Evolutionary conservation across 306 rosid species (phyloP).

Genomic region (Lathyrus tuberosus): DNA sequence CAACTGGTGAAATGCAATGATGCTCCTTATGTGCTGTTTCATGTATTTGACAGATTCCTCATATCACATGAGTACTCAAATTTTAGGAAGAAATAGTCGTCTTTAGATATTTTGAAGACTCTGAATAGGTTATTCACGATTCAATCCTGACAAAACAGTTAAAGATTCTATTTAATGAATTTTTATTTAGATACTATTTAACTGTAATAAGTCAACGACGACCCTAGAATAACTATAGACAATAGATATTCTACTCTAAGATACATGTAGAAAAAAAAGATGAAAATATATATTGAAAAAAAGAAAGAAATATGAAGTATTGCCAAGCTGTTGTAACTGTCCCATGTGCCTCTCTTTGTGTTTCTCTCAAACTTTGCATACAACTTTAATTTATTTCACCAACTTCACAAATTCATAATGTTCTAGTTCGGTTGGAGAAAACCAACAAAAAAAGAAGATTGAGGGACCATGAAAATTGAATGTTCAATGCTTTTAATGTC

Average conservation of each 20-base stretch:
- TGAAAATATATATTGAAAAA: background rate
- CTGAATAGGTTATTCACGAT: too few relatives aligned
- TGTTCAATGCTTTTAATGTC: constrained; percentile 31
- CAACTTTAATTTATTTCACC: constrained; percentile 41
- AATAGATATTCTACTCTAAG: too few relatives aligned
- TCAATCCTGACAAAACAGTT: too few relatives aligned
- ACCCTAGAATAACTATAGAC: too few relatives aligned
- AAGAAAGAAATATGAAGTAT: background rate
- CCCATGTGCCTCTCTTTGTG: constrained; percentile 3
- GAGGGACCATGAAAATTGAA: constrained; percentile 19
- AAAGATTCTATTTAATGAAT: too few relatives aligned
- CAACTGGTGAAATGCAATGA: constrained; percentile 39
- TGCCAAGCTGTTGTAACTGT: constrained; percentile 37
- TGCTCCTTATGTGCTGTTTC: constrained; percentile 38
- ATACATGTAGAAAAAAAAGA: background rate
- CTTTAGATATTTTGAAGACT: too few relatives aligned
- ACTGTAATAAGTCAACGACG: too few relatives aligned
- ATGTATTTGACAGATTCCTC: constrained; percentile 38
- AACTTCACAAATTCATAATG: constrained; percentile 33
- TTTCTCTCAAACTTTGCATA: constrained; percentile 21
- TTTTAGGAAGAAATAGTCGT: too few relatives aligned
- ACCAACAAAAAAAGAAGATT: constrained; percentile 4
- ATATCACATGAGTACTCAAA: background rate
- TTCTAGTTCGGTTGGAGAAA: constrained; percentile 29
- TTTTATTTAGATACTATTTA: too few relatives aligned